These are phyloP conservation scores for Solanum tarapatanum DNA, from an alignment of 257 asterid genomes.

Conservation along the genomic window DNA sequence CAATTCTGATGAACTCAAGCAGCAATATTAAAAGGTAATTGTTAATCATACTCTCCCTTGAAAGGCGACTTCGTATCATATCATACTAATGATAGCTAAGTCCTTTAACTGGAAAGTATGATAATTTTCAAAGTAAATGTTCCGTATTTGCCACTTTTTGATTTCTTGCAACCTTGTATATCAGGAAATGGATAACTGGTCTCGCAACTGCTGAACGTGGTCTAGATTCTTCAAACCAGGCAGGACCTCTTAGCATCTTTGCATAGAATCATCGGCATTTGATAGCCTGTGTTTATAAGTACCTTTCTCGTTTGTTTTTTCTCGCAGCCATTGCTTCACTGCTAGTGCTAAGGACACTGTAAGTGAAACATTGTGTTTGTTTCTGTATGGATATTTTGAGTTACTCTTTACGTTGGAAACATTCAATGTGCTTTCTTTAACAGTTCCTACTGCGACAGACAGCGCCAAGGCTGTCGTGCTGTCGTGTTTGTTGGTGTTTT, in stretches of 20 bases:
- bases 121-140: neutral
- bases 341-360: neutral
- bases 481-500: neutral
- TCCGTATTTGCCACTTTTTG: neutral
- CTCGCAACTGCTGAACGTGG: constrained; percentile 68
- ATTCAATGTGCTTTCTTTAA: neutral
- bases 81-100: neutral
- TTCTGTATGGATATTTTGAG: neutral
- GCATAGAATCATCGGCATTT: constrained; percentile 22
- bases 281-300: neutral
- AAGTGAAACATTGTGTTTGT: neutral
- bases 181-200: constrained; percentile 71
- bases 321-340: neutral
- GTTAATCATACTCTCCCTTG: neutral
- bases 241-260: constrained; percentile 64
- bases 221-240: constrained; percentile 68
- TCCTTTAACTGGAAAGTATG: neutral
- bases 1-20: constrained; percentile 42
- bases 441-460: neutral
- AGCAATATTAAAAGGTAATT: constrained; percentile 45
- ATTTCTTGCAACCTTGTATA: constrained; percentile 2
- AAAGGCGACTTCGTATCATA: neutral
- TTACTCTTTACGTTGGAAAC: neutral
- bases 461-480: neutral
- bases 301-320: neutral